Conservation (phyloP, 2,329 filamentous ascomycete species). For the Colletotrichum plurivorum region DNA sequence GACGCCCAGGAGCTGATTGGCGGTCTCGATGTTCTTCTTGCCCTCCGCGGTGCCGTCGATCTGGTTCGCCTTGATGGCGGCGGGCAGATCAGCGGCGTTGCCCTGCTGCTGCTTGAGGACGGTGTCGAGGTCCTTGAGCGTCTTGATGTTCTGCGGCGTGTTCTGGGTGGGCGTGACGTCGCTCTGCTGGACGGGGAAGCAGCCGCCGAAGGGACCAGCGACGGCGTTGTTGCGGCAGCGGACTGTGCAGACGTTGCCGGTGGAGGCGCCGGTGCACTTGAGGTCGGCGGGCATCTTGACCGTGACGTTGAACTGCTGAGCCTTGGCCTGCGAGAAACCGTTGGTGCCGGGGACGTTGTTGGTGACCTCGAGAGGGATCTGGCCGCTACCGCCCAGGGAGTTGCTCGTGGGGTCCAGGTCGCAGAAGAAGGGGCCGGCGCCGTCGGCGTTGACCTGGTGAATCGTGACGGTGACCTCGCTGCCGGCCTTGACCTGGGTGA, state of each 20-base stretch:
- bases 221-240: slow-evolving; percentile 71
- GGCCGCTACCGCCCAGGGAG: slow-evolving; percentile 58
- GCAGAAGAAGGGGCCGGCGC: slow-evolving; percentile 68
- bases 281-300: slow-evolving; percentile 66
- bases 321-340: slow-evolving; percentile 69
- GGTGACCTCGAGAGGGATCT: slow-evolving; percentile 63
- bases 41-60: slow-evolving; percentile 51
- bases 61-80: slow-evolving; percentile 57
- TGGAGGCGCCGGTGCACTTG: slow-evolving; percentile 66
- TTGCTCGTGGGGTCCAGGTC: slow-evolving; percentile 66
- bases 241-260: slow-evolving; percentile 71
- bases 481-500: slow-evolving; percentile 66
- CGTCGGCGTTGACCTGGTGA: slow-evolving; percentile 69
- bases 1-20: slow-evolving; percentile 53
- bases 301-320: slow-evolving; percentile 69
- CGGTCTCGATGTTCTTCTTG: slow-evolving; percentile 52
- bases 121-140: slow-evolving; percentile 59
- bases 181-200: slow-evolving; percentile 70
- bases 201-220: slow-evolving; percentile 71
- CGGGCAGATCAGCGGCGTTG: slow-evolving; percentile 65
- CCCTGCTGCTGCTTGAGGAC: slow-evolving; percentile 63
- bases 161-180: slow-evolving; percentile 60
- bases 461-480: slow-evolving; percentile 61
- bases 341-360: slow-evolving; percentile 73
- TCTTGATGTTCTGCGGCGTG: slow-evolving; percentile 60